phyloP scores from a whole-genome alignment of 73 alveolate species.

The Breviolum minutum region DNA sequence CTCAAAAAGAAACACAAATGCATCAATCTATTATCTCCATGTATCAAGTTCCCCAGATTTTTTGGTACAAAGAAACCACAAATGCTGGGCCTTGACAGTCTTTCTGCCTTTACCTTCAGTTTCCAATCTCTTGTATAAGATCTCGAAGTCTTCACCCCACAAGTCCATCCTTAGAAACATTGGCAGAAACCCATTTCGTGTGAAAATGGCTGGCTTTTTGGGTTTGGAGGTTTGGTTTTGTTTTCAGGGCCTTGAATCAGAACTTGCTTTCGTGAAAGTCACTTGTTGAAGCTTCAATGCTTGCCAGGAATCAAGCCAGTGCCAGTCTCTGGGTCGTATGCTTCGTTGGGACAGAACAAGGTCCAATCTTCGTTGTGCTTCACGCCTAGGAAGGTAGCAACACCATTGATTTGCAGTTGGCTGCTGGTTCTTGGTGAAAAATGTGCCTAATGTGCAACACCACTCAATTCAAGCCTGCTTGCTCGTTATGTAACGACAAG shows the following conservation, averaged over 20 bases:
- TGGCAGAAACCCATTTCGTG: not conserved
- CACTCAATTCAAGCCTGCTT: too few relatives aligned
- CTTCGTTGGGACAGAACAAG: slow-evolving; percentile 99
- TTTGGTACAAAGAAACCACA: slow-evolving; percentile 96
- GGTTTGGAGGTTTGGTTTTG: too few relatives aligned
- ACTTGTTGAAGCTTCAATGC: not conserved
- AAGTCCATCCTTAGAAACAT: slow-evolving; percentile 17
- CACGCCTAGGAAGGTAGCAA: slow-evolving; percentile 83
- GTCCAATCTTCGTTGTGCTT: slow-evolving; percentile 98
- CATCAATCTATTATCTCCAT: not conserved
- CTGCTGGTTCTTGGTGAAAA: too few relatives aligned
- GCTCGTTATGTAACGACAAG: too few relatives aligned
- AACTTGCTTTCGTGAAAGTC: too few relatives aligned
- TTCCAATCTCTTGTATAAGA: slow-evolving; percentile 97
- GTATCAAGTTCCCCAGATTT: not conserved
- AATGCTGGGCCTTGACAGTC: slow-evolving; percentile 74
- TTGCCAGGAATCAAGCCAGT: slow-evolving; percentile 96
- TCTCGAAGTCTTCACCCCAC: slow-evolving; percentile 98
- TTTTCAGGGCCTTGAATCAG: too few relatives aligned
- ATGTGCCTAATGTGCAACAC: too few relatives aligned
- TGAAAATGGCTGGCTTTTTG: not conserved
- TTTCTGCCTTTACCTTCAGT: slow-evolving; percentile 95
- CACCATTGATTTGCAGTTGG: not conserved
- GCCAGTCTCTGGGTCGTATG: slow-evolving; percentile 97
- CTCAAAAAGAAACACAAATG: not conserved